phyloP scores from a whole-genome alignment of 495 filamentous ascomycete genomes.

The Lepidopterella palustris region DNA sequence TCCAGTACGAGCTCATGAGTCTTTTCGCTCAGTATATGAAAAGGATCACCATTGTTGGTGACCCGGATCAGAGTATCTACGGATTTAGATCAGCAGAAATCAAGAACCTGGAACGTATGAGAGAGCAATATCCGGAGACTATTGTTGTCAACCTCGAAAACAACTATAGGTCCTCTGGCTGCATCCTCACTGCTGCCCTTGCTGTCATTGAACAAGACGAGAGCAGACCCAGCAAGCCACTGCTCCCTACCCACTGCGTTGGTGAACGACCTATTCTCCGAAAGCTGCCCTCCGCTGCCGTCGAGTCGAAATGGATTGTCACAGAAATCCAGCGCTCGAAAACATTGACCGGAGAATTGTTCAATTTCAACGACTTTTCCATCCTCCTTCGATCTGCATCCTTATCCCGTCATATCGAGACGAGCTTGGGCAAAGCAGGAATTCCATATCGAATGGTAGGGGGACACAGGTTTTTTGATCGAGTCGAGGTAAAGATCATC shows the following conservation, averaged over 20 bases:
- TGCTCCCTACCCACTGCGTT: conserved; percentile 73
- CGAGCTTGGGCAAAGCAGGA: conserved; percentile 74
- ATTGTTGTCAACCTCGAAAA: conserved; percentile 82
- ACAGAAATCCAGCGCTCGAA: conserved; percentile 70
- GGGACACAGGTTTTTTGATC: conserved; percentile 86
- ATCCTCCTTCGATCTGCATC: conserved; percentile 79
- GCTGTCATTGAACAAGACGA: conserved; percentile 90
- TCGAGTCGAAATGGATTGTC: conserved; percentile 85
- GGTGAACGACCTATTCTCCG: conserved; percentile 82
- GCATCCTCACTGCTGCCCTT: conserved; percentile 76
- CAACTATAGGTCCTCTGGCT: conserved; percentile 89
- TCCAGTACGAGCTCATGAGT: conserved; percentile 94
- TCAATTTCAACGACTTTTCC: conserved; percentile 73
- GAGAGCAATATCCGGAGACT: conserved; percentile 66
- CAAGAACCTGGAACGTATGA: conserved; percentile 76
- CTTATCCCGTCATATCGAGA: conserved; percentile 79
- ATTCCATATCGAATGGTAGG: conserved; percentile 94
- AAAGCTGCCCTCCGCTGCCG: conserved; percentile 60
- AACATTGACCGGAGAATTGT: conserved; percentile 62
- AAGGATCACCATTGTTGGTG: conserved; percentile 88
- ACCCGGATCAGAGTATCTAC: conserved; percentile 98
- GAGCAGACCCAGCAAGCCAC: conserved; percentile 65
- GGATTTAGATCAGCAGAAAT: conserved; percentile 97
- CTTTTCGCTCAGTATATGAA: conserved; percentile 67
- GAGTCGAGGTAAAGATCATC: conserved; percentile 80